Evolutionary conservation across 495 filamentous ascomycete species (phyloP), one percentile per base, ranked within the genome.

Genomic region (Xylaria acuta): DNA sequence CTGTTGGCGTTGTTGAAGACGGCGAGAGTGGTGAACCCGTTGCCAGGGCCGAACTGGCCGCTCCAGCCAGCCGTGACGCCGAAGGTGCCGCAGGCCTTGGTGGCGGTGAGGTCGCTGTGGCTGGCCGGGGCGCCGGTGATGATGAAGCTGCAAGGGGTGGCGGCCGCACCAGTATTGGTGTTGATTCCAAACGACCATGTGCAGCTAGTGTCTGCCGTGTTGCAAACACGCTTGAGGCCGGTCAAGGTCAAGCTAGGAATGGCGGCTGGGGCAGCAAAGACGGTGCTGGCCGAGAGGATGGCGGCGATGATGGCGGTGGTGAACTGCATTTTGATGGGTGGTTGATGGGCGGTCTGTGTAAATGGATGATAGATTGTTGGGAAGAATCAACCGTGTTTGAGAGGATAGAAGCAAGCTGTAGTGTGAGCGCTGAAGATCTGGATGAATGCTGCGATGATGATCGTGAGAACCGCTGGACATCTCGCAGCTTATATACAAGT

Each of bases 21-120:
- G 77, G 83, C 84, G 36, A 86, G 72, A 9, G 82, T 82, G 7
- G 85, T 85, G 59, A 85, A 81, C 58, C 84, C 85, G 63, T 83
- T 83, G 69, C 81, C 82, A 36, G 81, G 67, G 14, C 84, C 85
- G 67, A 84, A 86, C 27, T 84, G 77, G 74, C 83, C 85, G 78
- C 84, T 85, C 84, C 84, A 86, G 77, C 81, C 82, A 5, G 82
- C 78, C 38, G 77, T 80, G 62, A 86, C 70, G 71, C 80, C 83
- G 75, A 77, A 86, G 38, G 62, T 65, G n/a, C 82, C 83, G 76
- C 83, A 85, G 27, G 47, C 67, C 59, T 70, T 67, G 56, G 76
- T 75, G 3, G 2, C 25, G 40, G 70, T 77, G 25, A 77, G 77
- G 77, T 79, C 78, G 60, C 76, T 77, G 40, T 82, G 72, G 73